These are phyloP conservation scores for Gossypium armourianum DNA, from an alignment of 441 rosid species.

Conservation along the genomic window DNA sequence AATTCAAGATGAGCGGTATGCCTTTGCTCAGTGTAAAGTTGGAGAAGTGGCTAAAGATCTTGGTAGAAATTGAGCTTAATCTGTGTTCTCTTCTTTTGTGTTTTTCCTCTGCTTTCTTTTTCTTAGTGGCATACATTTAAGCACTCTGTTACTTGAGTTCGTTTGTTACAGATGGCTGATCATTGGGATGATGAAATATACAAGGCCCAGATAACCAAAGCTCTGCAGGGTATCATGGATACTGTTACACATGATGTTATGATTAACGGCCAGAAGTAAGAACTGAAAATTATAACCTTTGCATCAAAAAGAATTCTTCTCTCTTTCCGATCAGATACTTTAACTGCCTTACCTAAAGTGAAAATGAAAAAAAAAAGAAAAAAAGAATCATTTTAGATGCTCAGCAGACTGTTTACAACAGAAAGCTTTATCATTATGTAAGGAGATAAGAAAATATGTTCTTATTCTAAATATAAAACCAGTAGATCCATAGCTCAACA, in stretches of 20 bases:
- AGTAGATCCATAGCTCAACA: background rate
- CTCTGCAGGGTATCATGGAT: slow-evolving; percentile 86
- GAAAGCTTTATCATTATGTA: background rate
- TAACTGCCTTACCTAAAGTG: slow-evolving; percentile 1
- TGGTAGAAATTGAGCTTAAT: slow-evolving; percentile 39
- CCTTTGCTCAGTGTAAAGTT: slow-evolving; percentile 60
- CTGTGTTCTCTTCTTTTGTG: slow-evolving; percentile 4
- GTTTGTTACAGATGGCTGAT: slow-evolving; percentile 42
- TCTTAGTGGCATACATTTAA: background rate
- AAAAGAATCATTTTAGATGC: background rate
- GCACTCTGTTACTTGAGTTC: slow-evolving; percentile 3
- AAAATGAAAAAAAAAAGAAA: background rate
- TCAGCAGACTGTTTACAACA: background rate
- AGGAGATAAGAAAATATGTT: slow-evolving; percentile 1
- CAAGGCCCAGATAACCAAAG: slow-evolving; percentile 65
- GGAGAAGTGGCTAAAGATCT: slow-evolving; percentile 58
- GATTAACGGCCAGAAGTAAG: slow-evolving; percentile 69
- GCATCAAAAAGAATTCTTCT: background rate
- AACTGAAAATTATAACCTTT: slow-evolving; percentile 17
- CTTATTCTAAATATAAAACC: background rate
- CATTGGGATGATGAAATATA: slow-evolving; percentile 28
- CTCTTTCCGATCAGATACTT: background rate
- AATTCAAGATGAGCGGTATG: slow-evolving; percentile 61
- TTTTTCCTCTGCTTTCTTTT: background rate
- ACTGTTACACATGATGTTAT: slow-evolving; percentile 65